Percentiles rank a stretch among this genome's conserved stretches.
Conservation (phyloP, 495 filamentous ascomycete genomes). For the Margaritispora aquatica region DNA sequence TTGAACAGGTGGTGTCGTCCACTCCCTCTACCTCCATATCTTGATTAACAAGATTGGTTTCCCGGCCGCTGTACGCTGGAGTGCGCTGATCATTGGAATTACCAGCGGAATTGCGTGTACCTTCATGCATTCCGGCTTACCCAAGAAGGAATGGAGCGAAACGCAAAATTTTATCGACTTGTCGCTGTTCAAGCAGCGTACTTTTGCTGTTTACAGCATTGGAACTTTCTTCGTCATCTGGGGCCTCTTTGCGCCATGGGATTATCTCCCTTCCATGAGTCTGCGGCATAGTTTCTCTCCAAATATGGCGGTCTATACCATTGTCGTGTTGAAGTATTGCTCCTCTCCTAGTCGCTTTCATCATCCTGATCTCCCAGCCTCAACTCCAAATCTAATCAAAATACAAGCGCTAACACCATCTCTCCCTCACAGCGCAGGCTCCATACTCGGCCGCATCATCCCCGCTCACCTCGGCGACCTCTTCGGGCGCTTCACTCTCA, state of each 20-base stretch:
- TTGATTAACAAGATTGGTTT: conserved; percentile 59
- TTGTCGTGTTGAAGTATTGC: conserved; percentile 26
- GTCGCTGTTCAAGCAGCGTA: conserved; percentile 8
- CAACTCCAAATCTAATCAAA: neutral
- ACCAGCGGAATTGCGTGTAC: conserved; percentile 33
- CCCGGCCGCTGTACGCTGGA: conserved; percentile 59
- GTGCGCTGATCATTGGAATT: conserved; percentile 54
- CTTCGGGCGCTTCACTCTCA: conserved; percentile 20
- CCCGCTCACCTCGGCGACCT: conserved; percentile 19
- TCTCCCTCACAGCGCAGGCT: conserved; percentile 23
- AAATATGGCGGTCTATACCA: conserved; percentile 36
- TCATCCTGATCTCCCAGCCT: neutral
- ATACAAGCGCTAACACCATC: no score
- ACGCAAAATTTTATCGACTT: neutral
- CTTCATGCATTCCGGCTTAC: neutral
- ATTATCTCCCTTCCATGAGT: conserved; percentile 48
- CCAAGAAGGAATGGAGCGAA: neutral
- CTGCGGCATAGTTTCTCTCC: conserved; percentile 33
- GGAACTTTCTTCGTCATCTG: conserved; percentile 11
- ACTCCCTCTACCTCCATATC: conserved; percentile 57
- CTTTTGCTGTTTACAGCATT: neutral
- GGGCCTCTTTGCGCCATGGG: conserved; percentile 48
- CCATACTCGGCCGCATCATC: conserved; percentile 22
- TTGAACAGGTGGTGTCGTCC: conserved; percentile 51
- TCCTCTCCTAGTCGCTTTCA: neutral